Conservation (phyloP, 208 protist species). For the Porcisia hertigi region DNA sequence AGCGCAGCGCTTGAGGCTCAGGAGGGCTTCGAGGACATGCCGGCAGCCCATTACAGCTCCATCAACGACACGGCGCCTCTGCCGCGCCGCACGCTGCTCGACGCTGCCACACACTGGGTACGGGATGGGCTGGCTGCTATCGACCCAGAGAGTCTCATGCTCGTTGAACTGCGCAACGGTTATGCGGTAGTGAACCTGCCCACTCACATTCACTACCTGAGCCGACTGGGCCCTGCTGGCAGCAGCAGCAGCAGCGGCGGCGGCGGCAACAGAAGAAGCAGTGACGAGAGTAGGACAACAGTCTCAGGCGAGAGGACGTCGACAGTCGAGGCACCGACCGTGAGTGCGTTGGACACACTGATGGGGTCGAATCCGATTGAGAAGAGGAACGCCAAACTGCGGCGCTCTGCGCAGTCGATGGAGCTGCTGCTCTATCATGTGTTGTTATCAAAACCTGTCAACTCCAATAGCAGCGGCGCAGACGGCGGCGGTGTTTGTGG, state of each 20-base stretch:
- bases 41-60: conserved; percentile 4
- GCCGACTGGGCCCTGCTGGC: conserved; percentile 13
- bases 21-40: conserved; percentile 16
- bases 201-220: conserved; percentile 29
- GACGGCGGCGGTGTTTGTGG: too few relatives aligned
- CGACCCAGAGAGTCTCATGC: conserved; percentile 22
- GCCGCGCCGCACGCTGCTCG: conserved; percentile 16
- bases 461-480: not conserved
- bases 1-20: conserved; percentile 14
- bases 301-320: not conserved
- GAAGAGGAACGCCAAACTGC: conserved; percentile 15
- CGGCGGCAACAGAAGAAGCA: too few relatives aligned
- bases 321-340: not conserved
- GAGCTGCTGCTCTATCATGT: conserved; percentile 27
- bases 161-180: conserved; percentile 26
- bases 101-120: conserved; percentile 9
- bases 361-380: conserved; percentile 7
- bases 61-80: not conserved
- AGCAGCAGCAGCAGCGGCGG: not conserved
- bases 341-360: not conserved
- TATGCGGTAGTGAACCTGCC: conserved; percentile 22
- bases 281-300: not conserved
- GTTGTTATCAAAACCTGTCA: conserved; percentile 17
- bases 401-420: conserved; percentile 15
- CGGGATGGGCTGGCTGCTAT: conserved; percentile 12